Conservation (phyloP, 306 rosid genomes). For the Adenanthera pavonina region DNA sequence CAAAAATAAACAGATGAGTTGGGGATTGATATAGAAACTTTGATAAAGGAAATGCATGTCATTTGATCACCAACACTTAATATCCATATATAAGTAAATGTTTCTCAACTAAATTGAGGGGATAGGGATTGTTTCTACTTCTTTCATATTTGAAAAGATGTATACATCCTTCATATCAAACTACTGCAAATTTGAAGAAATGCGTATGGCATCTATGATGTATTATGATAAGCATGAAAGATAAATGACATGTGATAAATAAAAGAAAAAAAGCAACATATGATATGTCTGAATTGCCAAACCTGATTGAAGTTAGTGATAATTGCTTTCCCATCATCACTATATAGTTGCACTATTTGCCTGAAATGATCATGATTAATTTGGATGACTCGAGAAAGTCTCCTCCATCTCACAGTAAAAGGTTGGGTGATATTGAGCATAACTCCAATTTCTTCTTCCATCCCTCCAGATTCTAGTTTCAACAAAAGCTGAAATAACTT, state of each 20-base stretch:
- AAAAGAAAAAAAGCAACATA: not conserved
- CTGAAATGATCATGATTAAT: conserved; percentile 75
- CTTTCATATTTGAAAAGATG: conserved; percentile 29
- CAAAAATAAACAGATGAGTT: conserved; percentile 40
- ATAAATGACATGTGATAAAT: conserved; percentile 11
- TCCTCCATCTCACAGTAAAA: conserved; percentile 81
- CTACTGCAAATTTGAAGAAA: not conserved
- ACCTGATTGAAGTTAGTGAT: conserved; percentile 75
- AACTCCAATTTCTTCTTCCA: conserved; percentile 84
- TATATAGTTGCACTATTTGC: conserved; percentile 74
- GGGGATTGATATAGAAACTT: conserved; percentile 22
- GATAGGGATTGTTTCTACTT: conserved; percentile 16
- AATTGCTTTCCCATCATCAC: conserved; percentile 66
- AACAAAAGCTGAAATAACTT: conserved; percentile 60
- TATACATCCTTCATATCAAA: conserved; percentile 3
- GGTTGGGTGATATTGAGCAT: conserved; percentile 84
- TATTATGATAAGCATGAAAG: not conserved
- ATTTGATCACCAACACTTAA: conserved; percentile 18
- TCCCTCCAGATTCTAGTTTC: conserved; percentile 64
- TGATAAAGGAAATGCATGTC: conserved; percentile 28
- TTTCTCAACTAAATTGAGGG: conserved; percentile 1
- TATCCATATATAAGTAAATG: conserved; percentile 14
- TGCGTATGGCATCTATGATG: not conserved
- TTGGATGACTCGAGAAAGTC: conserved; percentile 75
- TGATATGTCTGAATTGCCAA: conserved; percentile 34